Base-by-base conservation (phyloP, 2,329 filamentous ascomycete genomes). In the Fusarium phyllophilum region DNA sequence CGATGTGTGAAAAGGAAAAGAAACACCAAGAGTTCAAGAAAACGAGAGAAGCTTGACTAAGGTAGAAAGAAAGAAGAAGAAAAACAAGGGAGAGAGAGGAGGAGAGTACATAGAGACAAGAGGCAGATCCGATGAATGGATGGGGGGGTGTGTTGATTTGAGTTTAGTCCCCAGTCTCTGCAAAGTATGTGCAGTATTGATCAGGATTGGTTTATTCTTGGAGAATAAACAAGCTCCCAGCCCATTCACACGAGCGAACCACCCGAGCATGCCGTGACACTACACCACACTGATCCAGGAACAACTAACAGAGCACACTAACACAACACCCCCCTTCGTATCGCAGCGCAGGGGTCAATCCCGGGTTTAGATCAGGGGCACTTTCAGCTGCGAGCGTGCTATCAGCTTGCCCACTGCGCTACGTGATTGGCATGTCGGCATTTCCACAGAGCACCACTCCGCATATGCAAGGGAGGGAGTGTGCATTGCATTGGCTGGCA, bases 321-420 rank as follows among this genome's bases (percentile, higher is more conserved):
- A 22, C 38, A 33, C 38, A 15, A 10, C 62, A 41, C 62, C 44
- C 46, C 51, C 51, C 51, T 51, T 74, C 71, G 71, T 74, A 74
- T 74, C 62, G 66, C 42, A 15, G 41, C 13, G 70, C 57, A 62
- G 34, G 41, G 71, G 55, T 42, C 15, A 20, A 51, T 61, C 70
- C 73, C 62, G 15, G 70, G 20, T 24, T 56, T 63, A 60, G 73
- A 61, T 74, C 73, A 75, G 73, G 73, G 72, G 66, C 64, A 62
- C 38, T 34, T 59, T 76, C 71, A 70, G 74, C 70, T 73, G 39
- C 39, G 36, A 34, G 24, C 17, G 26, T 61, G 62, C 57, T 66
- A 65, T 69, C 70, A 73, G 70, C 66, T 71, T 26, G 44, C 26
- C 26, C 39, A 49, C 29, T 17, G 59, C 34, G 34, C 49, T 52